A percentile compares a stretch with the other conserved stretches of the same genome.
phyloP scores from a whole-genome alignment of 495 filamentous ascomycete genomes.

The Xylaria longipes region DNA sequence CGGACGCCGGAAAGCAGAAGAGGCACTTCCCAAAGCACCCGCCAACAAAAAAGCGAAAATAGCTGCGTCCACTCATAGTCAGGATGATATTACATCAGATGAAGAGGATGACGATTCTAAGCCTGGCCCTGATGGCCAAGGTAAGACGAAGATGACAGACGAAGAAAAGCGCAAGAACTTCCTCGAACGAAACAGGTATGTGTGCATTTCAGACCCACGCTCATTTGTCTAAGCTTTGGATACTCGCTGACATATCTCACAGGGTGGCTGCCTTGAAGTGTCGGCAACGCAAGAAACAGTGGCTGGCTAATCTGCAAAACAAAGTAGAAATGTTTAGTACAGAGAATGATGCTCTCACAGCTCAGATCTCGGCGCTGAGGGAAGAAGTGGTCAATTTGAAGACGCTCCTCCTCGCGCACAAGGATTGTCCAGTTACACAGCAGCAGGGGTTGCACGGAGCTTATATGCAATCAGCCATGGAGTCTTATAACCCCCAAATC shows the following conservation, averaged over 20 bases:
- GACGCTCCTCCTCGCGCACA: slow-evolving; percentile 90
- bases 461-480: slow-evolving; percentile 64
- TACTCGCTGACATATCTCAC: slow-evolving; percentile 35
- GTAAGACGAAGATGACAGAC: slow-evolving; percentile 91
- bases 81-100: slow-evolving; percentile 33
- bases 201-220: slow-evolving; percentile 23
- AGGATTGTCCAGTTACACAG: slow-evolving; percentile 93
- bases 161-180: slow-evolving; percentile 99
- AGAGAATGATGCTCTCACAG: slow-evolving; percentile 88
- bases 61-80: slow-evolving; percentile 32
- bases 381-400: slow-evolving; percentile 96
- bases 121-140: slow-evolving; percentile 45
- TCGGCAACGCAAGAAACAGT: slow-evolving; percentile 98
- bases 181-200: slow-evolving; percentile 92
- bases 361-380: slow-evolving; percentile 80
- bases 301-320: slow-evolving; percentile 91
- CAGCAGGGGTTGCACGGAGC: slow-evolving; percentile 78
- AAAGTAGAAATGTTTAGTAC: slow-evolving; percentile 92
- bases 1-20: slow-evolving; percentile 82
- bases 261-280: slow-evolving; percentile 97
- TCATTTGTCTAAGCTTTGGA: not conserved
- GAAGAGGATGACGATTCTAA: slow-evolving; percentile 61
- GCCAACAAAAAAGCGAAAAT: slow-evolving; percentile 76
- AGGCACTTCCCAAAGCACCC: slow-evolving; percentile 66
- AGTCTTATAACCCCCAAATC: slow-evolving; percentile 62